A percentile compares a stretch with the other conserved stretches of the same genome.
Conservation (phyloP, 1,284 basidiomycete species). For the Paramarasmius palmivorus region DNA sequence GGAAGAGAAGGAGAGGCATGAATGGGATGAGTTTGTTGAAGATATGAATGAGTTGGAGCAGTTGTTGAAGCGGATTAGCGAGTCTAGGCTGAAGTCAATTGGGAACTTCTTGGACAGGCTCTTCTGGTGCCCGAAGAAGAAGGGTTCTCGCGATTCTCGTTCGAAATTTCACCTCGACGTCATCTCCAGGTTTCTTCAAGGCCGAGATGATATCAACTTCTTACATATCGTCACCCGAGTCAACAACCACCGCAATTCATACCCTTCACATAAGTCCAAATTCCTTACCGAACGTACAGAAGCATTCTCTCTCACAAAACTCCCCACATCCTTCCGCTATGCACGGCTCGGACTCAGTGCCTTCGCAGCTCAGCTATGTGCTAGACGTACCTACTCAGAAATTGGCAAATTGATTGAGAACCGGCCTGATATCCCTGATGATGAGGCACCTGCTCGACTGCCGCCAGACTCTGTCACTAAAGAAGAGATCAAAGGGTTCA, state of each 20-base stretch:
- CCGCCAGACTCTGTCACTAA: not conserved
- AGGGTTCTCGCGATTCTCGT: no score
- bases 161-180: not conserved
- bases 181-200: not conserved
- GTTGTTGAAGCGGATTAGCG: no score
- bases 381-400: not conserved
- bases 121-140: no score
- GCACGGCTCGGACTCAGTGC: not conserved
- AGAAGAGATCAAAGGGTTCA: not conserved
- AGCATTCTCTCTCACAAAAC: not conserved
- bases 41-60: no score
- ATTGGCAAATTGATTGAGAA: not conserved
- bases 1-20: no score
- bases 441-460: not conserved
- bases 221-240: not conserved
- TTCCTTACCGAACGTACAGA: not conserved
- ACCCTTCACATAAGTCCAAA: not conserved
- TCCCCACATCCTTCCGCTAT: not conserved
- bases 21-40: no score
- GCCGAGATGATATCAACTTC: not conserved
- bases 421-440: not conserved
- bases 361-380: conserved; percentile 4
- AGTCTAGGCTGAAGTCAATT: no score
- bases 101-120: no score
- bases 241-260: conserved; percentile 1